Base-by-base conservation (phyloP, 2,329 filamentous ascomycete genomes). In the Salinomyces thailandicus region DNA sequence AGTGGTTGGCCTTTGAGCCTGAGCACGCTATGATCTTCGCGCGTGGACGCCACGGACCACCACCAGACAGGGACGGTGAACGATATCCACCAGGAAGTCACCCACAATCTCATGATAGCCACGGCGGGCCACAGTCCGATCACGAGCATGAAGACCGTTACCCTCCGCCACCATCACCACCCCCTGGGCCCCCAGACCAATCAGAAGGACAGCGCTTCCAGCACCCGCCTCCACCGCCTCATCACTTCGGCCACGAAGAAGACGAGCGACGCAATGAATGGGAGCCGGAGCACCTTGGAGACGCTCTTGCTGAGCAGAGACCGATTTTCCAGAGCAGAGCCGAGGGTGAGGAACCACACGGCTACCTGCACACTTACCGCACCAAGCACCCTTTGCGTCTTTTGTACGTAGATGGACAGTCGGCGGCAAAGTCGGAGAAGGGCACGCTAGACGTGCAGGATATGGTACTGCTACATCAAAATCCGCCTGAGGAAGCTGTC, bases 1-100 rank as follows among this genome's bases (percentile, higher is more conserved):
- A 85, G 49, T 85, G 81, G 80, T 63, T 86, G 1, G 81, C 82
- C 0, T 86, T 85, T 50, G 81, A 86, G 54, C 70, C 79, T 3
- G 81, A 86, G 48, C 82, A 86, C 57, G 77, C 81, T 0, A 65
- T 80, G 45, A 53, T 65, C 2, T 85, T 86, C 58, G 76, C 79
- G 28, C 54, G 56, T 13, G 46, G 49, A 6, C 41, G 35, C 5
- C 38, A 33, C 17, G 37, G 39, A n/a, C 43, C 42, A 33, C 44
- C 42, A 8, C 46, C 37, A 17, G 36, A 32, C 8, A 27, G 22
- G 11, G 14, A 24, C 11, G 35, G 35, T 11, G 14, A 14, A 7
- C 9, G 4, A 26, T 8, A n/a, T 9, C 9, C 3, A 26, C 22
- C 22, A 8, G 22, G 4, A 26, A 4, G n/a, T 8, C 22, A 8